These are phyloP conservation scores for Aspergillus piperis DNA, from an alignment of 2,329 filamentous ascomycete genomes.

Conservation along the genomic window DNA sequence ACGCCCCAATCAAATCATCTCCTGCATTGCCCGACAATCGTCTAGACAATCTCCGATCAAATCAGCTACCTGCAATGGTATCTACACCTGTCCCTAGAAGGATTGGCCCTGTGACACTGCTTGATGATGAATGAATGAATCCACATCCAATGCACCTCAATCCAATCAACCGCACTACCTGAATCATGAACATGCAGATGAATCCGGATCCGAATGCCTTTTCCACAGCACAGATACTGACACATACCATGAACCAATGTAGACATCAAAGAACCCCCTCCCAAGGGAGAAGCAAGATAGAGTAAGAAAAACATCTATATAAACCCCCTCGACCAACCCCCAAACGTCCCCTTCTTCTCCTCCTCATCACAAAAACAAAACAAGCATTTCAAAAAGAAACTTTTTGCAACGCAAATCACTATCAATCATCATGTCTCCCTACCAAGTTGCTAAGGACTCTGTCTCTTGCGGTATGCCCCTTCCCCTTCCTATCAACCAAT, in stretches of 20 bases:
- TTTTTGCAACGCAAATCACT: constrained; percentile 17
- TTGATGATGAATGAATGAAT: not conserved
- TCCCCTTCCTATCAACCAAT: no score
- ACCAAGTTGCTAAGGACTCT: constrained; percentile 21
- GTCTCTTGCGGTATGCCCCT: constrained; percentile 26
- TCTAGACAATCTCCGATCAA: no score
- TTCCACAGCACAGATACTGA: no score
- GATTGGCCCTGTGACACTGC: no score
- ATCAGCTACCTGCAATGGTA: no score
- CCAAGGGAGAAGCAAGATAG: not conserved
- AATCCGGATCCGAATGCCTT: no score
- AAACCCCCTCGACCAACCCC: not conserved
- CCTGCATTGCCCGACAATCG: no score
- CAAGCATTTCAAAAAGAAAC: constrained; percentile 4
- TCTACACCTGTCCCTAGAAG: no score
- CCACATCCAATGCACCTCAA: not conserved
- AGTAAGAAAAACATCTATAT: not conserved
- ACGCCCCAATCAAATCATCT: no score
- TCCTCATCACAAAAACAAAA: constrained; percentile 12
- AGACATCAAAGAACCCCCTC: not conserved
- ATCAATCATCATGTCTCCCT: constrained; percentile 30
- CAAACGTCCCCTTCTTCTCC: not conserved
- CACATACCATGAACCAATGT: not conserved
- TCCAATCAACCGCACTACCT: not conserved
- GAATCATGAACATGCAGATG: no score